Evolutionary conservation across 345 rosid genomes (phyloP), one percentile per base, ranked within the genome.

Genomic region (Eucalyptus sp.): DNA sequence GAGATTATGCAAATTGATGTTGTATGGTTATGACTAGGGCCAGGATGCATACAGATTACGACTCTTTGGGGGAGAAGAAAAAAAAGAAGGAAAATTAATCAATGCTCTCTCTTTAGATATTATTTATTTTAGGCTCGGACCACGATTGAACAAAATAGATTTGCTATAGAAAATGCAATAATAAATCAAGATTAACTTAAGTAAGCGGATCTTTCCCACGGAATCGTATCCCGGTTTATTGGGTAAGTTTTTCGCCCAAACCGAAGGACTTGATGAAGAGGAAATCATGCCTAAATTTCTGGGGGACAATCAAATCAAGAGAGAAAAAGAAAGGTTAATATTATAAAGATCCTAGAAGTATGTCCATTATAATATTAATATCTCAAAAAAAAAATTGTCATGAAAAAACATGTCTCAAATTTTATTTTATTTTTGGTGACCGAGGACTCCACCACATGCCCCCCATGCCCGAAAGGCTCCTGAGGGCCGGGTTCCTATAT

Each of bases 321-420:
- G 13, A 17, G 25, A 68, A 33, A 18, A 54, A 56, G 24, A 56
- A 25, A 13, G 29, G 0, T 24, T 18, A 10, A 24, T 56, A 56
- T 56, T 56, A 56, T 56, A 24, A 56, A 56, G 3, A 0, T 7
- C 27, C 4, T 54, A 54, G 1, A 8, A 56, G 13, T 0, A 22
- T 56, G 6, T 56, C 62, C 8, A 24, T 56, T 56, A 56, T 56
- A 22, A 56, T 56, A 25, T 24, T 22, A 22, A 56, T 24, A 56
- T 56, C 62, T 3, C 62, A 22, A 22, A 22, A 41, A 41, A 41
- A 41, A 41, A 41, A 41, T 56, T 56, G 0, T 56, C 13, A 56
- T 3, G 24, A 56, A 56, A 49, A 56, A 56, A 18, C 0, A 56
- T 2, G 62, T 24, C 29, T 24, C 29, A 24, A 56, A 24, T 56